Base-by-base conservation (phyloP, 176 grass and related monocot genomes). In the Hordeum marinum region DNA sequence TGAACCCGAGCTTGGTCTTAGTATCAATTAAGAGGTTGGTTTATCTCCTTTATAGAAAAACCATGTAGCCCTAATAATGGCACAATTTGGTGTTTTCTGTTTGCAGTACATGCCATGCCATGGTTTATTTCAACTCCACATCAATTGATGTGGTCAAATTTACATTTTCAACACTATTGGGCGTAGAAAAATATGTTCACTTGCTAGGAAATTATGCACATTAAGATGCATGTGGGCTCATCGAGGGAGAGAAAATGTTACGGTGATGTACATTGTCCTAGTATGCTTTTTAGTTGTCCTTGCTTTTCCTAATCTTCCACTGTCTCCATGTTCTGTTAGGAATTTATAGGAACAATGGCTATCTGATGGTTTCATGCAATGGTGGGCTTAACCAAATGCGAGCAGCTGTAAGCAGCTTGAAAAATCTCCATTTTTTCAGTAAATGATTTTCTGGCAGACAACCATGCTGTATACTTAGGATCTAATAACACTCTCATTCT, bases 371-470 rank as follows among this genome's bases (percentile, higher is more conserved):
- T 74, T 95, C 93, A 54, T 92, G 90, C 87, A 94, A 94, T 83
- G 92, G 92, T 67, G 92, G 92, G 55, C 93, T 95, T 79, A 95
- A 95, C 85, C 93, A 95, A 76, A 95, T 95, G 90, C 86, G 90
- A 95, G 67, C 90, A 68, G 90, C 85, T 17, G 93, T 95, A 88
- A 90, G 90, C 52, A 27, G 27, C 29, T 63, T 76, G 5, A 34
- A 78, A 54, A 64, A 55, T 18, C 54, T 78, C 42, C 21, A 20
- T 75, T 82, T 60, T n/a, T 1, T 27, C 64, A 73, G 57, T 72
- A 42, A 54, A 4, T 46, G 36, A 21, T 57, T 57, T 57, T 50
- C 10, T 3, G 3, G 18, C 42, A 26, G 6, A 43, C 13, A 26
- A 67, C 32, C 26, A 68, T 40, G 23, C 68, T 74, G 29, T 68